Evolutionary conservation across 2,329 filamentous ascomycete species (phyloP).

Genomic region (Xylaria sp.): DNA sequence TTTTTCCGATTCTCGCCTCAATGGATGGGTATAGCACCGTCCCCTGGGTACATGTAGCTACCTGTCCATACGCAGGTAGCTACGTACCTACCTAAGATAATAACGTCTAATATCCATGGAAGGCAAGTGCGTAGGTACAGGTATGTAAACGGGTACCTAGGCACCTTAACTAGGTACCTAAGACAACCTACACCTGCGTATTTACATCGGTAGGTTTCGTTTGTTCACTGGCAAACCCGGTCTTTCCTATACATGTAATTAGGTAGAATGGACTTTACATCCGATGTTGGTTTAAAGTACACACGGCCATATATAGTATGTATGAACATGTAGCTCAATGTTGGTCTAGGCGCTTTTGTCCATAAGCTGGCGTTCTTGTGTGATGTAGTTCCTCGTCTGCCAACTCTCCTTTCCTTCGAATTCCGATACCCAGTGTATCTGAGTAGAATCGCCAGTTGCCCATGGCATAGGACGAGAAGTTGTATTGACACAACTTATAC

Average conservation of each 20-base stretch:
- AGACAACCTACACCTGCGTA: background rate
- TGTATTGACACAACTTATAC: background rate
- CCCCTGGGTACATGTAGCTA: no score
- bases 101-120: background rate
- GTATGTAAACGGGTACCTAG: background rate
- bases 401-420: background rate
- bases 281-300: background rate
- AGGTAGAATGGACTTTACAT: background rate
- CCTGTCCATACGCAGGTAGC: background rate
- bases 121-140: background rate
- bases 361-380: background rate
- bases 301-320: no score
- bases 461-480: background rate
- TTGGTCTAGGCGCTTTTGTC: background rate
- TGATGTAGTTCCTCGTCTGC: background rate
- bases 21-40: slow-evolving; percentile 5
- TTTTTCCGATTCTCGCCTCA: slow-evolving; percentile 11
- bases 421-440: background rate
- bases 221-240: no score
- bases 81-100: background rate
- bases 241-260: background rate
- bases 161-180: background rate
- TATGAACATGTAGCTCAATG: no score
- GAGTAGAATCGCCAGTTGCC: background rate
- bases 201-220: no score